Conservation (phyloP, 2,329 filamentous ascomycete genomes). For the Paradendryphiella salina region DNA sequence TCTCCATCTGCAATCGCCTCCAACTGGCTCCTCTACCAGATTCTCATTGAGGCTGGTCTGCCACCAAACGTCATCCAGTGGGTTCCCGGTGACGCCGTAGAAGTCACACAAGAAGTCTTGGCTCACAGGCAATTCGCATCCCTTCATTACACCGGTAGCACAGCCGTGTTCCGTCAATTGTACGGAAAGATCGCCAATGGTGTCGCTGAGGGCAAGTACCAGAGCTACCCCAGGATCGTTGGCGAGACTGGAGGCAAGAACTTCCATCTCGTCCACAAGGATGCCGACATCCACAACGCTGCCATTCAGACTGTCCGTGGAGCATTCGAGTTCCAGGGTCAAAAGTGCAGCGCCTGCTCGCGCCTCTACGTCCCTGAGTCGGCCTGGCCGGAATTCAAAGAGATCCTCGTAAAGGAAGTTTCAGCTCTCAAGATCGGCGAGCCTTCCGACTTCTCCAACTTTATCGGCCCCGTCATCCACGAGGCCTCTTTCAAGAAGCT, state of each 20-base stretch:
- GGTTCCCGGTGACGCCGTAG: constrained; percentile 82
- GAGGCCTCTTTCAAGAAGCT: constrained; percentile 80
- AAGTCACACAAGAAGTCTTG: constrained; percentile 78
- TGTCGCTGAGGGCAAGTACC: constrained; percentile 79
- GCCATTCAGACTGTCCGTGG: constrained; percentile 81
- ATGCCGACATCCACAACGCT: constrained; percentile 77
- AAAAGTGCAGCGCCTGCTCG: constrained; percentile 87
- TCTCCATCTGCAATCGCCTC: constrained; percentile 85
- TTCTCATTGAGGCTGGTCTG: constrained; percentile 86
- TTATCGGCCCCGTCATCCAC: constrained; percentile 88
- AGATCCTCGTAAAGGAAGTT: constrained; percentile 68
- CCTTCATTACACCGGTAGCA: constrained; percentile 95
- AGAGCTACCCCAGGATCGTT: constrained; percentile 83
- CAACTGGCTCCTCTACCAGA: constrained; percentile 88
- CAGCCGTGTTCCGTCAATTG: constrained; percentile 83
- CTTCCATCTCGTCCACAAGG: constrained; percentile 80
- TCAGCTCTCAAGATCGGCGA: constrained; percentile 71
- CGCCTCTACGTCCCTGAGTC: constrained; percentile 77
- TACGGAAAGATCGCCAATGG: constrained; percentile 84
- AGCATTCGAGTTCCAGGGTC: constrained; percentile 88
- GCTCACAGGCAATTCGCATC: constrained; percentile 79
- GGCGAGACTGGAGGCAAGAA: constrained; percentile 94
- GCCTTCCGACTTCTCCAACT: constrained; percentile 72
- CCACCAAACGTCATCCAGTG: constrained; percentile 92
- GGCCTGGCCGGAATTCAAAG: constrained; percentile 71